phyloP scores from a whole-genome alignment of 164 flowering plant genomes.

The Santalum album region DNA sequence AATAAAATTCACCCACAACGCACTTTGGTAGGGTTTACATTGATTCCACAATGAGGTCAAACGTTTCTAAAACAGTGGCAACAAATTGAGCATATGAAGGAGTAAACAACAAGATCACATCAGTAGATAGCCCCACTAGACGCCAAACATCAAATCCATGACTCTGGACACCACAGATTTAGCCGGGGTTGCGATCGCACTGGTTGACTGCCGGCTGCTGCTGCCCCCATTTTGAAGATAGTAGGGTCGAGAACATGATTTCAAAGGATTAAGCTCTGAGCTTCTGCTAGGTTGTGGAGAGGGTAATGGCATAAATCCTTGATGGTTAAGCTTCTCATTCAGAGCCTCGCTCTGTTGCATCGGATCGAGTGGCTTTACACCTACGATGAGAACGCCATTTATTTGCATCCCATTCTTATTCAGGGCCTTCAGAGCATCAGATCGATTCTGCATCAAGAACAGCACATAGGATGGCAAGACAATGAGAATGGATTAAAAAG shows the following conservation, averaged over 20 bases:
- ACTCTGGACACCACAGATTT: slow-evolving; percentile 72
- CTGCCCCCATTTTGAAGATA: slow-evolving; percentile 46
- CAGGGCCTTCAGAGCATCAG: slow-evolving; percentile 89
- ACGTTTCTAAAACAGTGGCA: too few species aligned
- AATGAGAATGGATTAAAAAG: too few species aligned
- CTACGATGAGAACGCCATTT: slow-evolving; percentile 74
- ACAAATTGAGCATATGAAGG: too few species aligned
- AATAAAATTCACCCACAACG: too few species aligned
- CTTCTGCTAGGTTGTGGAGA: slow-evolving; percentile 33
- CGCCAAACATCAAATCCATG: slow-evolving; percentile 88
- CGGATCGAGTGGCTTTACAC: slow-evolving; percentile 88
- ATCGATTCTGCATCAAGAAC: slow-evolving; percentile 72
- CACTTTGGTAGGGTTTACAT: too few species aligned
- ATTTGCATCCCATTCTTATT: slow-evolving; percentile 81
- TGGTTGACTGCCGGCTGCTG: slow-evolving; percentile 36
- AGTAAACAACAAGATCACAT: too few species aligned
- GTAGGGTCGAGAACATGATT: slow-evolving; percentile 39
- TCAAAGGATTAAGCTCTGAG: slow-evolving; percentile 28
- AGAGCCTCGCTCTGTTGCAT: slow-evolving; percentile 59
- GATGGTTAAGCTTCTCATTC: slow-evolving; percentile 50
- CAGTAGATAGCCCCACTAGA: slow-evolving; percentile 25
- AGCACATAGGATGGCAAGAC: too few species aligned
- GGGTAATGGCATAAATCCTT: slow-evolving; percentile 79
- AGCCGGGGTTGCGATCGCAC: slow-evolving; percentile 80
- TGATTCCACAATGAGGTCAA: too few species aligned